phyloP scores from a whole-genome alignment of 2,329 filamentous ascomycete species.

The Chaetomium sp. region DNA sequence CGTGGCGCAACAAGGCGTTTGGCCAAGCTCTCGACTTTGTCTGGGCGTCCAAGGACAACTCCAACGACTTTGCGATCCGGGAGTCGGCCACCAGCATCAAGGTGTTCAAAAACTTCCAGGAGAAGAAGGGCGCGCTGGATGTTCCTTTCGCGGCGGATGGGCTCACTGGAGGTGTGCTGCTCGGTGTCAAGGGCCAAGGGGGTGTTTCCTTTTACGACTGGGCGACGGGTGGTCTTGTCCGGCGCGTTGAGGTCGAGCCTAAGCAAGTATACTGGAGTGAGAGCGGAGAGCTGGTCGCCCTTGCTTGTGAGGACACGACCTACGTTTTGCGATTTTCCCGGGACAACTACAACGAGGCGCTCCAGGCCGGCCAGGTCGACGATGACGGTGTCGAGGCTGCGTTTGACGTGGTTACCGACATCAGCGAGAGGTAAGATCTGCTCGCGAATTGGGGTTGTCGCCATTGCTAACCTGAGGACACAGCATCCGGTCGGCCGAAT shows the following conservation, averaged over 20 bases:
- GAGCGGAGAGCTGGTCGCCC: slow-evolving; percentile 82
- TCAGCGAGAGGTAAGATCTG: slow-evolving; percentile 67
- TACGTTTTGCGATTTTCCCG: slow-evolving; percentile 90
- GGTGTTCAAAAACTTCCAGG: slow-evolving; percentile 96
- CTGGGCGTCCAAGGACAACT: slow-evolving; percentile 95
- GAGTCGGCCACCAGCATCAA: slow-evolving; percentile 93
- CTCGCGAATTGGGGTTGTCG: neutral
- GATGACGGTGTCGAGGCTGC: slow-evolving; percentile 90
- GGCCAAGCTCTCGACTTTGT: slow-evolving; percentile 93
- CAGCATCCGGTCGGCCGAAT: slow-evolving; percentile 87
- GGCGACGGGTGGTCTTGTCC: slow-evolving; percentile 80
- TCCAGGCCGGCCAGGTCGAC: slow-evolving; percentile 76
- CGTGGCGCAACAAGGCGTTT: slow-evolving; percentile 96
- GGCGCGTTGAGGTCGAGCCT: slow-evolving; percentile 78
- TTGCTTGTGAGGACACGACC: slow-evolving; percentile 92
- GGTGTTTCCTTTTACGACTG: slow-evolving; percentile 96
- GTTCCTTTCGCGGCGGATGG: slow-evolving; percentile 94
- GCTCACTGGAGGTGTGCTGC: slow-evolving; percentile 76
- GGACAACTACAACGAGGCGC: slow-evolving; percentile 77
- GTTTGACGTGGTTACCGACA: slow-evolving; percentile 93
- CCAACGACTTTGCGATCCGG: slow-evolving; percentile 95
- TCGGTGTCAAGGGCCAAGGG: slow-evolving; percentile 91
- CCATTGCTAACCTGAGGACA: slow-evolving; percentile 21
- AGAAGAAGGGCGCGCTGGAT: slow-evolving; percentile 81
- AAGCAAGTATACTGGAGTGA: slow-evolving; percentile 94